Evolutionary conservation across 805 yeast species (phyloP).

Genomic region (Millerago galiae): DNA sequence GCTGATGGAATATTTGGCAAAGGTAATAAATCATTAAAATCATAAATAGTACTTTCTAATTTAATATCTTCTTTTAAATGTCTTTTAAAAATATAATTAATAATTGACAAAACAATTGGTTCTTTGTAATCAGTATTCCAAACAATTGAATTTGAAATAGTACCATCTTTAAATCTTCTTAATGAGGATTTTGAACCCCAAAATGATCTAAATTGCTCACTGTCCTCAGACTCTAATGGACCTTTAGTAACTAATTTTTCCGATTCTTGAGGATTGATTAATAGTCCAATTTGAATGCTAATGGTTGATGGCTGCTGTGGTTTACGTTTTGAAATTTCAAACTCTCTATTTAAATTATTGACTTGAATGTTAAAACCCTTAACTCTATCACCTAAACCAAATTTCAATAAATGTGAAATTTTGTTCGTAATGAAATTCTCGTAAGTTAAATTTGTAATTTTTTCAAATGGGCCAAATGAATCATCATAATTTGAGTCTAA

Average conservation of each 20-base stretch:
- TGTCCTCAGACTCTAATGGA: slow-evolving; percentile 56
- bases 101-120: slow-evolving; percentile 60
- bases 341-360: slow-evolving; percentile 13
- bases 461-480: slow-evolving; percentile 62
- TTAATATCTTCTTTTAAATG: slow-evolving; percentile 47
- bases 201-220: slow-evolving; percentile 66
- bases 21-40: slow-evolving; percentile 50
- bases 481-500: slow-evolving; percentile 36
- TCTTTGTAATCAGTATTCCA: slow-evolving; percentile 60
- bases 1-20: slow-evolving; percentile 54
- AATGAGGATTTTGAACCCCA: slow-evolving; percentile 88
- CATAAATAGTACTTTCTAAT: slow-evolving; percentile 30
- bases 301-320: slow-evolving; percentile 29
- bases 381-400: slow-evolving; percentile 48
- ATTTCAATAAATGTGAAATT: slow-evolving; percentile 48
- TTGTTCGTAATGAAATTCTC: slow-evolving; percentile 61
- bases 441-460: slow-evolving; percentile 61
- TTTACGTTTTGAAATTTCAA: slow-evolving; percentile 45
- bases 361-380: slow-evolving; percentile 29
- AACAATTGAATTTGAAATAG: slow-evolving; percentile 83
- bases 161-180: slow-evolving; percentile 89
- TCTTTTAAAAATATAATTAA: slow-evolving; percentile 52
- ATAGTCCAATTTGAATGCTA: slow-evolving; percentile 51
- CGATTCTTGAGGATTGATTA: slow-evolving; percentile 62
- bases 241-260: slow-evolving; percentile 86